Evolutionary conservation across 2,329 filamentous ascomycete genomes (phyloP), one percentile per base, ranked within the genome.

Genomic region (Penicillium glabrum): DNA sequence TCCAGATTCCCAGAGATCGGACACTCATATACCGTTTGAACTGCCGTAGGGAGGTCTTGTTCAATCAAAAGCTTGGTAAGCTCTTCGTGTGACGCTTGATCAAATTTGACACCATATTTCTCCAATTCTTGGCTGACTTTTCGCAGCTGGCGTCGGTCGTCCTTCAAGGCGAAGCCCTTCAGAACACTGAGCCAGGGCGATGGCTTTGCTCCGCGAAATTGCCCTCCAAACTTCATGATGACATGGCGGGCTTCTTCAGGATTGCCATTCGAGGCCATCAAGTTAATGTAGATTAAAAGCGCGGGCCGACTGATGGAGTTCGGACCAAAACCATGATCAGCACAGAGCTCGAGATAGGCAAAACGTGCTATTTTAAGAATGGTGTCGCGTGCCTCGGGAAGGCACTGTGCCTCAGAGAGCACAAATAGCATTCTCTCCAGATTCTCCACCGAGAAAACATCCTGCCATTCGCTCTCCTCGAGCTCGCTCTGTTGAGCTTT

Each of bases 1-100:
- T 72, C 67, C 41, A 71, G 63, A 21, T 70, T 70, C 27, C 68
- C 70, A 14, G 74, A 66, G 3, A 86, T 75, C 1, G 82, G 78
- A 59, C 82, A 83, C 23, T 82, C 75, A 65, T 89, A 92, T 84
- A 91, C 91, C 13, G 78, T 70, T 67, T 89, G 87, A 3, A 87
- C 87, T 59, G 84, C 82, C n/a, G 79, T 71, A 4, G 88, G 68
- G 46, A 85, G 77, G 62, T 86, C 77, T 45, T 79, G 80, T 13
- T 77, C 71, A 1, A 87, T 83, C 64, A 87, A 91, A 63, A 88
- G 89, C 0, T 72, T 72, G 3, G 87, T 81, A 69, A 95, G 78
- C 33, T 83, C 65, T 54, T 76, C 67, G 54, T 82, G 80, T 26
- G 76, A 74, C 2, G 54, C 46, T 11, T 67, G 62, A 37, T 76